Conservation (phyloP, 2,329 filamentous ascomycete genomes). For the Furcasterigmium sp. region DNA sequence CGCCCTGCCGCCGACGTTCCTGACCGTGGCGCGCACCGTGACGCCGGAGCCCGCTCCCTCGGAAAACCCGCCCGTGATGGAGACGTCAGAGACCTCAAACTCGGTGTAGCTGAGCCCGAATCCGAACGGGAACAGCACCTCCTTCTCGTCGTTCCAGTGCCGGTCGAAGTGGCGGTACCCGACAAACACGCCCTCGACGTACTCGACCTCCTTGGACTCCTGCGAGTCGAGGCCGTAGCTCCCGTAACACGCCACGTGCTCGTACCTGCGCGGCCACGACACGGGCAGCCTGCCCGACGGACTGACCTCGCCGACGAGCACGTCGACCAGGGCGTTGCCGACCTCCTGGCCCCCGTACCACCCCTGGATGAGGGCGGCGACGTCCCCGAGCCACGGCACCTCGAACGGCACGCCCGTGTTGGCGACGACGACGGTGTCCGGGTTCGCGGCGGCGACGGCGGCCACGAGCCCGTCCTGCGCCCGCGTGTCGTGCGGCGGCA, state of each 20-base stretch:
- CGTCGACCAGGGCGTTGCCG: slow-evolving; percentile 61
- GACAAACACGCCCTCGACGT: slow-evolving; percentile 63
- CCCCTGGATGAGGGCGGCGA: slow-evolving; percentile 62
- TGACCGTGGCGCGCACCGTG: not conserved
- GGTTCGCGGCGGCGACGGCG: slow-evolving; percentile 50
- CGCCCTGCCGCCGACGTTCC: not conserved
- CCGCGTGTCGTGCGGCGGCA: slow-evolving; percentile 46
- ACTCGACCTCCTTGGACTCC: slow-evolving; percentile 37
- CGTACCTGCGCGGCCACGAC: slow-evolving; percentile 47
- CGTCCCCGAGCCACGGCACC: slow-evolving; percentile 48
- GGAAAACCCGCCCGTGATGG: slow-evolving; percentile 33
- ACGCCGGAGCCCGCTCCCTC: slow-evolving; percentile 23
- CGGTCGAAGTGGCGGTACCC: slow-evolving; percentile 66
- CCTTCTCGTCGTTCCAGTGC: slow-evolving; percentile 30
- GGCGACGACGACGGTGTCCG: slow-evolving; percentile 56
- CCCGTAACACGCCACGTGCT: slow-evolving; percentile 18
- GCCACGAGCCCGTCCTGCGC: slow-evolving; percentile 53
- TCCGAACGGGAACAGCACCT: slow-evolving; percentile 60
- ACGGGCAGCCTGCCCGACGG: slow-evolving; percentile 28
- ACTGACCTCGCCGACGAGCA: slow-evolving; percentile 58
- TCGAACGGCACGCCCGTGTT: slow-evolving; percentile 57
- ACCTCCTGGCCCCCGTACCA: slow-evolving; percentile 73
- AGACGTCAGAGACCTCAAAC: slow-evolving; percentile 41
- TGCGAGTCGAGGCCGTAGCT: slow-evolving; percentile 43
- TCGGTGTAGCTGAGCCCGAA: slow-evolving; percentile 56